phyloP scores from a whole-genome alignment of 75 land plant genomes.

The Picea glauca region DNA sequence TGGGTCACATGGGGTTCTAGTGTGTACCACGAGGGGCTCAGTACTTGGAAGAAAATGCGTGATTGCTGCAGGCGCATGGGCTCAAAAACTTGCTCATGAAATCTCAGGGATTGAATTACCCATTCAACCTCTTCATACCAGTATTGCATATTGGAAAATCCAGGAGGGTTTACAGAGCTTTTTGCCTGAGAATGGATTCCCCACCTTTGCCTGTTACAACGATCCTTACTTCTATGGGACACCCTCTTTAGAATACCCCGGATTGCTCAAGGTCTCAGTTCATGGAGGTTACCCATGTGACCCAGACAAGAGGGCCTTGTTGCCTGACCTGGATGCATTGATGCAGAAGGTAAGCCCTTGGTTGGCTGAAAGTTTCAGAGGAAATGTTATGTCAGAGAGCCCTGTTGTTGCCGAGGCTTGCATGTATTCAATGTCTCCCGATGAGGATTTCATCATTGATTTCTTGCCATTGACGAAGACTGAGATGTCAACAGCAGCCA shows the following conservation, averaged over 20 bases:
- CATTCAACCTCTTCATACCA: too few relatives aligned
- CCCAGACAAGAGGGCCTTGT: conserved; percentile 55
- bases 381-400: conserved; percentile 38
- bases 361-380: conserved; percentile 45
- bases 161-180: conserved; percentile 24
- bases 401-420: conserved; percentile 70
- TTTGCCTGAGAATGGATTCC: conserved; percentile 51
- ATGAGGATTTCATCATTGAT: conserved; percentile 86
- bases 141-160: too few relatives aligned
- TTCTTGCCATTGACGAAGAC: conserved; percentile 36
- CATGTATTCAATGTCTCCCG: conserved; percentile 95
- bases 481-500: conserved; percentile 17
- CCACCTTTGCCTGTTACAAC: conserved; percentile 72
- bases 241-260: conserved; percentile 81
- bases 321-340: conserved; percentile 15
- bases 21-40: too few relatives aligned
- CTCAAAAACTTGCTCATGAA: too few relatives aligned
- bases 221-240: conserved; percentile 81
- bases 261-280: conserved; percentile 62
- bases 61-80: too few relatives aligned
- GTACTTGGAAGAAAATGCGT: too few relatives aligned
- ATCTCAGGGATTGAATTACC: too few relatives aligned
- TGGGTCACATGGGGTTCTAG: too few relatives aligned
- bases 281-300: conserved; percentile 76
- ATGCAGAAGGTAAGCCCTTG: conserved; percentile 41